Conservation (phyloP, 2,329 filamentous ascomycete genomes). For the Chrysoporthe austroafricana region DNA sequence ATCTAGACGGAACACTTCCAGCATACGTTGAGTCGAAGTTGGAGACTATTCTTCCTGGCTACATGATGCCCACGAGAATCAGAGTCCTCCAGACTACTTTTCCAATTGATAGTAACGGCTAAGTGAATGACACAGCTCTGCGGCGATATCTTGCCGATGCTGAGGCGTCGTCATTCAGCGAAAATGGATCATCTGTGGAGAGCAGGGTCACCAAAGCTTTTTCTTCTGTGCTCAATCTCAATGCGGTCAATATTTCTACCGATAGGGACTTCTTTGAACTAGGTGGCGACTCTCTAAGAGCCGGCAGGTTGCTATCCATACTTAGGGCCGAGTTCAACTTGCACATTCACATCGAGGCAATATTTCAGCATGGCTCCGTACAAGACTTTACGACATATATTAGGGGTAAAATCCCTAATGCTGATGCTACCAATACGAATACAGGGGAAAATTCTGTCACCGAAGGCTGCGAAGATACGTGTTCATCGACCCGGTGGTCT, state of each 20-base stretch:
- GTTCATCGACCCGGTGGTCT: conserved; percentile 53
- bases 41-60: conserved; percentile 34
- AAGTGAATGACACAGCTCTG: conserved; percentile 17
- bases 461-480: conserved; percentile 35
- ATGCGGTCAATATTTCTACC: conserved; percentile 42
- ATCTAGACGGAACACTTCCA: conserved; percentile 15
- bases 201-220: conserved; percentile 49
- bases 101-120: conserved; percentile 37
- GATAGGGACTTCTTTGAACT: conserved; percentile 55
- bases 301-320: conserved; percentile 54
- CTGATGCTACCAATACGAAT: conserved; percentile 6
- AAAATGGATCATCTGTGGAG: conserved; percentile 37
- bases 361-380: conserved; percentile 55
- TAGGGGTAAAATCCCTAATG: conserved; percentile 1
- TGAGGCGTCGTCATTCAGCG: not conserved
- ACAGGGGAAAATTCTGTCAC: conserved; percentile 13
- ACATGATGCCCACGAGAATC: conserved; percentile 44
- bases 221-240: conserved; percentile 47
- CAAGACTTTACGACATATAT: conserved; percentile 40
- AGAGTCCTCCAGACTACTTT: conserved; percentile 41
- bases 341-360: conserved; percentile 52
- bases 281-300: conserved; percentile 58
- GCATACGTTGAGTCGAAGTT: conserved; percentile 28
- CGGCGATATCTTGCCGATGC: conserved; percentile 9
- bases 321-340: conserved; percentile 53